Conservation (phyloP, 164 flowering plant species). For the Piper betle region DNA sequence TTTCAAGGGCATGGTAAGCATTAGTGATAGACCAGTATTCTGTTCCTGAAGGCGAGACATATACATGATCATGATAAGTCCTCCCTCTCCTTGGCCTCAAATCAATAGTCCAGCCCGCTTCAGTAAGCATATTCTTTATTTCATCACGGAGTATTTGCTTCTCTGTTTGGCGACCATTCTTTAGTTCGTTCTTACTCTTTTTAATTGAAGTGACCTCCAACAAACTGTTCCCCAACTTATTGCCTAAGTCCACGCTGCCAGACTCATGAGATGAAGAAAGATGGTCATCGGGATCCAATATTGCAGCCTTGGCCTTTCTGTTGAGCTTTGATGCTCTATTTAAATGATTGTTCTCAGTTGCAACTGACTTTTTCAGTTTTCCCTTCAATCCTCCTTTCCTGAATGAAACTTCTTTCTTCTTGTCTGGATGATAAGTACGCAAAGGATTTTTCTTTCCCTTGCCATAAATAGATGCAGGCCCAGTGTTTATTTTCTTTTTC, state of each 20-base stretch:
- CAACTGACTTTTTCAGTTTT: background rate
- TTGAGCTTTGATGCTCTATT: no score
- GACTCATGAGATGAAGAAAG: background rate
- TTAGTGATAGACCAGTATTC: constrained; percentile 62
- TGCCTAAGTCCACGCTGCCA: background rate
- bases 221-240: background rate
- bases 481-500: no score
- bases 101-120: constrained; percentile 69
- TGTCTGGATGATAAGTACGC: background rate
- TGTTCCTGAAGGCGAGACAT: constrained; percentile 45
- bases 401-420: background rate
- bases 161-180: constrained; percentile 11
- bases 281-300: background rate
- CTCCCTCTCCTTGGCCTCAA: constrained; percentile 40
- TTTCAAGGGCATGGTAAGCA: constrained; percentile 49
- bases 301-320: background rate
- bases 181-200: constrained; percentile 14
- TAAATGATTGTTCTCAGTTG: background rate
- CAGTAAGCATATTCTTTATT: constrained; percentile 35
- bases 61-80: constrained; percentile 62
- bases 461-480: background rate
- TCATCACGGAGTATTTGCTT: constrained; percentile 41
- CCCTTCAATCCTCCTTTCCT: background rate
- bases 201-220: background rate
- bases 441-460: background rate